Evolutionary conservation across 768 basidiomycete genomes (phyloP).

Genomic region (Termitomyces titanicus): DNA sequence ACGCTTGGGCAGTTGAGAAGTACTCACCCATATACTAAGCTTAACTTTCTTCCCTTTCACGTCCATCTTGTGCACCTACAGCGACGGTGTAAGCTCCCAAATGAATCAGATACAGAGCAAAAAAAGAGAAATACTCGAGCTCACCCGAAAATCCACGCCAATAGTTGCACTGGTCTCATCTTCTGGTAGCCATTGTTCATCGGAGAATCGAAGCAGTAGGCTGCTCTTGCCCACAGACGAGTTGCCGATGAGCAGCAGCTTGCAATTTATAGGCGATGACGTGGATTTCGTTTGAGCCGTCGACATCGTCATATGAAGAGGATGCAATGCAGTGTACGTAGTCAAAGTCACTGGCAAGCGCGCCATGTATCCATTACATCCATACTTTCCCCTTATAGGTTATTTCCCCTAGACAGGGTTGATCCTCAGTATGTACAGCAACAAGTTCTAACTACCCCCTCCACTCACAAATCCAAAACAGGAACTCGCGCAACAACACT

Average conservation of each 20-base stretch:
- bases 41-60: conserved; percentile 83
- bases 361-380: conserved; percentile 3
- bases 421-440: too few relatives aligned
- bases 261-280: conserved; percentile 63
- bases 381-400: conserved; percentile 8
- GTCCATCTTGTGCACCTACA: conserved; percentile 85
- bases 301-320: conserved; percentile 25
- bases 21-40: conserved; percentile 93
- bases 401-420: background rate
- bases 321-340: too few relatives aligned
- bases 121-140: conserved; percentile 24
- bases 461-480: too few relatives aligned
- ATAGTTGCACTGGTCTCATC: conserved; percentile 87
- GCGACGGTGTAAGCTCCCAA: background rate
- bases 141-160: conserved; percentile 80
- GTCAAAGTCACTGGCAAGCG: too few relatives aligned
- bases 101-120: background rate
- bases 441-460: too few relatives aligned
- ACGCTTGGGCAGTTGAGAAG: background rate
- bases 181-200: conserved; percentile 91
- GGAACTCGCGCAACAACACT: too few relatives aligned
- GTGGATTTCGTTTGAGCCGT: conserved; percentile 24
- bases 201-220: conserved; percentile 89
- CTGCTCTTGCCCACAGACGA: conserved; percentile 93
- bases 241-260: conserved; percentile 82